phyloP scores from a whole-genome alignment of 163 green algal species.

The Prototheca stagnorum region DNA sequence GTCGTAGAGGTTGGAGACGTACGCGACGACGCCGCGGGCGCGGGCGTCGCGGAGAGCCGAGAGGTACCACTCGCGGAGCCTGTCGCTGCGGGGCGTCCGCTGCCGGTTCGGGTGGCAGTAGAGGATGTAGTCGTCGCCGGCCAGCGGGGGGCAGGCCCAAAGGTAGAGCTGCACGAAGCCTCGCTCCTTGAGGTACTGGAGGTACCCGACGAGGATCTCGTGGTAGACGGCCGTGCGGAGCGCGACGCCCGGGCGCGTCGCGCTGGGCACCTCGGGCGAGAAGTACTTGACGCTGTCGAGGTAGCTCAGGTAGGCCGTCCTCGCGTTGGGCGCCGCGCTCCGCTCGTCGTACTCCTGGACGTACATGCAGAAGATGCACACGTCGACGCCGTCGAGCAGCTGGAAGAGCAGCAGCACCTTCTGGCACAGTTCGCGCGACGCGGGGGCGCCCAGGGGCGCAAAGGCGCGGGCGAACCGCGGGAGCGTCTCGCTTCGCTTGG shows the following conservation, averaged over 20 bases:
- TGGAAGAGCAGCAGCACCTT: conserved; percentile 94
- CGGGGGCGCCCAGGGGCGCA: conserved; percentile 36
- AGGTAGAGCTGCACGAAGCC: conserved; percentile 94
- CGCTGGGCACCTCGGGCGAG: conserved; percentile 45
- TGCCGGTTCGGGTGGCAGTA: conserved; percentile 89
- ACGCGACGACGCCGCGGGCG: conserved; percentile 52
- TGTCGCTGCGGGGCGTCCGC: conserved; percentile 79
- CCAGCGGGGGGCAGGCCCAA: conserved; percentile 91
- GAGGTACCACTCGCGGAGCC: conserved; percentile 69
- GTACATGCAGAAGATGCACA: conserved; percentile 85
- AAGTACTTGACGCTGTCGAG: conserved; percentile 98
- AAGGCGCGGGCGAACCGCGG: conserved; percentile 34
- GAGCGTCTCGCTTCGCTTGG: conserved; percentile 79
- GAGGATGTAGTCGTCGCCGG: conserved; percentile 98
- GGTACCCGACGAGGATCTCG: conserved; percentile 81
- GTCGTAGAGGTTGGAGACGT: conserved; percentile 87
- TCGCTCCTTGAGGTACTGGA: conserved; percentile 63
- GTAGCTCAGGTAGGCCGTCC: conserved; percentile 89
- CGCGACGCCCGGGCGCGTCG: conserved; percentile 25
- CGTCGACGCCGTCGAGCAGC: conserved; percentile 86
- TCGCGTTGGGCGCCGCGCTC: conserved; percentile 63
- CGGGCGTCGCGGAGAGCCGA: conserved; percentile 18
- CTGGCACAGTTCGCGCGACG: conserved; percentile 70
- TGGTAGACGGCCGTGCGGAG: conserved; percentile 95
- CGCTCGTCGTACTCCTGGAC: conserved; percentile 48